Percentiles rank a stretch among this genome's conserved stretches.
Conservation (phyloP, 2,329 filamentous ascomycete genomes). For the Ambrosiella beaveri region DNA sequence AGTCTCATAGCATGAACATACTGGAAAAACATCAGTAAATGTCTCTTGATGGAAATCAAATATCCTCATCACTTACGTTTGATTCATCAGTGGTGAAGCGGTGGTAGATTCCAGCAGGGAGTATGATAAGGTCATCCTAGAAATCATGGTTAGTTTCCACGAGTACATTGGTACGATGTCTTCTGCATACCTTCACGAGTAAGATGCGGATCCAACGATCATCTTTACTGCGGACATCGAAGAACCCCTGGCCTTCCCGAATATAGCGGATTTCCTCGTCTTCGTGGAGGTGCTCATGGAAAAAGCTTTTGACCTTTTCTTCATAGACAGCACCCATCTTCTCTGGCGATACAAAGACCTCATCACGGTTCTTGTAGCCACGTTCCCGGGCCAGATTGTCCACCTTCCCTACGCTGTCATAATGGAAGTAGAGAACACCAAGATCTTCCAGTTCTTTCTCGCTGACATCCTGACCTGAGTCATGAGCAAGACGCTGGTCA, state of each 20-base stretch:
- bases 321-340: slow-evolving; percentile 81
- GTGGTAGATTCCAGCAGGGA: slow-evolving; percentile 92
- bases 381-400: slow-evolving; percentile 57
- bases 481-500: slow-evolving; percentile 82
- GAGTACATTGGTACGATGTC: not conserved
- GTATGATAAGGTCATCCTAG: slow-evolving; percentile 67
- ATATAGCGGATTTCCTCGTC: slow-evolving; percentile 98
- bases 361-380: slow-evolving; percentile 85
- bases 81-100: slow-evolving; percentile 85
- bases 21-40: slow-evolving; percentile 27
- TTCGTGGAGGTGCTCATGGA: slow-evolving; percentile 89
- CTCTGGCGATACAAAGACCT: slow-evolving; percentile 72
- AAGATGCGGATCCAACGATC: slow-evolving; percentile 82
- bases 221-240: slow-evolving; percentile 68
- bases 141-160: not conserved
- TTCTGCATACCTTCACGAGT: slow-evolving; percentile 47
- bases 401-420: slow-evolving; percentile 47
- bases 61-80: slow-evolving; percentile 46
- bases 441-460: slow-evolving; percentile 50
- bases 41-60: not conserved
- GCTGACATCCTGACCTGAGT: slow-evolving; percentile 57
- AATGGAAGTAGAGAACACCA: slow-evolving; percentile 64
- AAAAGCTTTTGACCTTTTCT: slow-evolving; percentile 84
- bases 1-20: slow-evolving; percentile 91
- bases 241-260: slow-evolving; percentile 72